Conservation (phyloP, 805 yeast species). For the Suhomyces tanzawaensis region DNA sequence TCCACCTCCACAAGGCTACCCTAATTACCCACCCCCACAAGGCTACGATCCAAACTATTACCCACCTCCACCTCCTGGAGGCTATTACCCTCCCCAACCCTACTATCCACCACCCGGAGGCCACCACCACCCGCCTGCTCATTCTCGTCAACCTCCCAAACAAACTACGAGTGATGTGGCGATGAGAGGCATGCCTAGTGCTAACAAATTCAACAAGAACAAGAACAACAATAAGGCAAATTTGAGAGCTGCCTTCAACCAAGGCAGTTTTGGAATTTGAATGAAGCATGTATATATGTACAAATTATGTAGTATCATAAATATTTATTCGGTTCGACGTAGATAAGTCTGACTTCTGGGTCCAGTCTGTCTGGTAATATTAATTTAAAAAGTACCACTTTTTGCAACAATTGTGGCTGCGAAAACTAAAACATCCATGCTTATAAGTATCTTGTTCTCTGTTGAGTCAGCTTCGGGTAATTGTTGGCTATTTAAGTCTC, state of each 20-base stretch:
- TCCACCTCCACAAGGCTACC: constrained; percentile 14
- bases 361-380: no score
- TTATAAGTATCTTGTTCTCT: no score
- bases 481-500: no score
- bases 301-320: no score
- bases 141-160: constrained; percentile 8
- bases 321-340: no score
- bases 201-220: constrained; percentile 38
- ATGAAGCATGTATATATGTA: no score
- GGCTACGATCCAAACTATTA: constrained; percentile 10
- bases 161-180: constrained; percentile 42
- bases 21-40: constrained; percentile 9
- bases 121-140: constrained; percentile 12
- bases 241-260: constrained; percentile 61
- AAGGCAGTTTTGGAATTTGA: constrained; percentile 69
- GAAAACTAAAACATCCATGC: no score
- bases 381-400: background rate
- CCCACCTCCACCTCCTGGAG: constrained; percentile 9
- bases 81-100: constrained; percentile 11
- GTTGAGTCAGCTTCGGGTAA: no score
- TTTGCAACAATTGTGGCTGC: background rate
- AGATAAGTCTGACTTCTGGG: no score
- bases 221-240: constrained; percentile 50
- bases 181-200: constrained; percentile 47
- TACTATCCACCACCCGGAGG: constrained; percentile 14